These are phyloP conservation scores for Striga asiatica DNA, from an alignment of 257 asterid species.

Conservation along the genomic window DNA sequence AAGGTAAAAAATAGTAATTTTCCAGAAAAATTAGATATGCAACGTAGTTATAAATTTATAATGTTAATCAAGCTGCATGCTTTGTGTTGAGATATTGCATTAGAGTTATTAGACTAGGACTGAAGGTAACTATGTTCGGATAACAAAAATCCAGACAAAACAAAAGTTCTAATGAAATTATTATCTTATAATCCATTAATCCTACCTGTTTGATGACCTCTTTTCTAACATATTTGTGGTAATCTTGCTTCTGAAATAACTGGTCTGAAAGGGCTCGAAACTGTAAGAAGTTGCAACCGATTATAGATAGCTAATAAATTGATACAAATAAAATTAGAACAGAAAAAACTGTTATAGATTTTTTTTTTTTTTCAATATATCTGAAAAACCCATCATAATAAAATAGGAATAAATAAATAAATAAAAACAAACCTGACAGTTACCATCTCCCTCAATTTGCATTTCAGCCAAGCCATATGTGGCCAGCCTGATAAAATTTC, in stretches of 20 bases:
- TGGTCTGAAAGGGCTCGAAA: slow-evolving; percentile 77
- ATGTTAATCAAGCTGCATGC: not conserved
- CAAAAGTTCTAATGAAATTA: no score
- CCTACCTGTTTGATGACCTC: slow-evolving; percentile 66
- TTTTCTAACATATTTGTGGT: slow-evolving; percentile 60
- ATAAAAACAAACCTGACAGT: slow-evolving; percentile 45
- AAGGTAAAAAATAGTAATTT: slow-evolving; percentile 8
- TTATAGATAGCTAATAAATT: no score
- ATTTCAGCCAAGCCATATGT: slow-evolving; percentile 46
- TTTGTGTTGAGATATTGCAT: not conserved
- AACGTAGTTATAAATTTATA: no score
- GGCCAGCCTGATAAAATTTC: slow-evolving; percentile 53
- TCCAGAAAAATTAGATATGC: not conserved
- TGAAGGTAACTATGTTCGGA: no score
- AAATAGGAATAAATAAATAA: not conserved
- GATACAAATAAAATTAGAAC: no score
- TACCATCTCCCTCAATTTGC: slow-evolving; percentile 61
- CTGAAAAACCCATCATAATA: no score
- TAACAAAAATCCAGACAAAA: no score
- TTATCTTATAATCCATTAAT: no score
- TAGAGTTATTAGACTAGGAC: no score
- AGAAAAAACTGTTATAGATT: no score
- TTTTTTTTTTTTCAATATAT: no score
- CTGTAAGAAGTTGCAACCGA: slow-evolving; percentile 8
- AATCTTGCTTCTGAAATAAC: slow-evolving; percentile 49